A percentile compares a stretch with the other conserved stretches of the same genome.
phyloP scores from a whole-genome alignment of 176 grass and related monocot species.

The Avena insularis region DNA sequence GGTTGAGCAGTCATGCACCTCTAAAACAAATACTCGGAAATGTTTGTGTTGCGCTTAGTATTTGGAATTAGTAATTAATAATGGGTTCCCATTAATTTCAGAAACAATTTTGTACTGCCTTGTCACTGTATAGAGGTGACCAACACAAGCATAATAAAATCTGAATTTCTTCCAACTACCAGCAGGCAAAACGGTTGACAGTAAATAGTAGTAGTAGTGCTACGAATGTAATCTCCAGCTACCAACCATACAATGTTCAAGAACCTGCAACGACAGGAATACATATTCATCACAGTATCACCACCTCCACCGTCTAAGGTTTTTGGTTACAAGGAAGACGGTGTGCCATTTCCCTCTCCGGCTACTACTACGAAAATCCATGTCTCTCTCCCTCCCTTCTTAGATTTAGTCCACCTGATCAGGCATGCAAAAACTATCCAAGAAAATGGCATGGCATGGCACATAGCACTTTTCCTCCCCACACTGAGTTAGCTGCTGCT shows the following conservation, averaged over 20 bases:
- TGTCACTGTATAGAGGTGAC: neutral
- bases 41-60: neutral
- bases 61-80: neutral
- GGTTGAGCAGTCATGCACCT: too few relatives aligned
- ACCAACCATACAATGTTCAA: slow-evolving; percentile 32
- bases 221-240: neutral
- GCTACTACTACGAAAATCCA: slow-evolving; percentile 43
- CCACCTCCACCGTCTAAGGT: slow-evolving; percentile 27
- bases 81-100: neutral
- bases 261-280: slow-evolving; percentile 27
- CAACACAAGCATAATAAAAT: slow-evolving; percentile 24
- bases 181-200: slow-evolving; percentile 8
- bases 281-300: slow-evolving; percentile 40
- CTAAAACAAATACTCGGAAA: too few relatives aligned
- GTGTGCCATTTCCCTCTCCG: slow-evolving; percentile 30
- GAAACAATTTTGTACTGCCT: neutral
- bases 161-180: neutral
- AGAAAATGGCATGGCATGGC: slow-evolving; percentile 23
- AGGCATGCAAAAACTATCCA: slow-evolving; percentile 32
- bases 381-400: neutral
- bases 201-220: neutral
- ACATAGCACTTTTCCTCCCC: neutral
- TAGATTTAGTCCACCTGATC: slow-evolving; percentile 24
- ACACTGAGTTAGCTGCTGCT: slow-evolving; percentile 32
- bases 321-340: slow-evolving; percentile 6